phyloP scores from a whole-genome alignment of 1,284 basidiomycete species.

The Cerrena zonata region DNA sequence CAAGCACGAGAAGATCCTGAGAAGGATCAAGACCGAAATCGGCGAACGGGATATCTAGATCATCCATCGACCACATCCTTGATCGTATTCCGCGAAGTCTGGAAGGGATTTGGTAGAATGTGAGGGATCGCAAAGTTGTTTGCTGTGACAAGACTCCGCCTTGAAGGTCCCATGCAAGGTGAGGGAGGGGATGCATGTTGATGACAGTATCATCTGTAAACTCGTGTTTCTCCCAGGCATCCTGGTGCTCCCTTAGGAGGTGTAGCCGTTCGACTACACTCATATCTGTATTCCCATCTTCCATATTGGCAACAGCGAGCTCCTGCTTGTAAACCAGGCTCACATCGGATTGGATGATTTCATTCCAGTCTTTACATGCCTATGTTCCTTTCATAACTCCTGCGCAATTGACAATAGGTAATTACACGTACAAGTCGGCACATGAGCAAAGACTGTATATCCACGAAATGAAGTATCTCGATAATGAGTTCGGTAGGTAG shows the following conservation, averaged over 20 bases:
- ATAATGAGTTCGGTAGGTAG: conserved; percentile 27
- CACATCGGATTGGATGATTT: conserved; percentile 33
- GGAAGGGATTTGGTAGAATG: conserved; percentile 49
- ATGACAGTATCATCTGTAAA: conserved; percentile 35
- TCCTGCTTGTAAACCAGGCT: conserved; percentile 48
- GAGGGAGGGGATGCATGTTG: conserved; percentile 27
- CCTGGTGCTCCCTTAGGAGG: conserved; percentile 38
- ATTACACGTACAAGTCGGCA: neutral
- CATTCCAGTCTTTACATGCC: conserved; percentile 41
- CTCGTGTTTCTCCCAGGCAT: conserved; percentile 41
- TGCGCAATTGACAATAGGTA: no score
- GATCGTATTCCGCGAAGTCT: conserved; percentile 39
- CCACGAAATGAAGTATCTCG: conserved; percentile 23
- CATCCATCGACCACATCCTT: conserved; percentile 41
- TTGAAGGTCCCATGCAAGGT: conserved; percentile 47
- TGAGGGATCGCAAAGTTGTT: conserved; percentile 26
- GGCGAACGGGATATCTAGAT: conserved; percentile 36
- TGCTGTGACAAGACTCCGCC: conserved; percentile 56
- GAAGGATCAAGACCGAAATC: conserved; percentile 62
- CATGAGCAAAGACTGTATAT: conserved; percentile 30
- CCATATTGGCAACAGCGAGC: conserved; percentile 43
- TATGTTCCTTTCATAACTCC: no score
- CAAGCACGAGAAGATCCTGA: conserved; percentile 52
- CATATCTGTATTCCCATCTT: conserved; percentile 34
- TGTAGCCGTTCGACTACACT: conserved; percentile 34